These are phyloP conservation scores for Alternaria ethzedia DNA, from an alignment of 2,329 filamentous ascomycete species.

Conservation along the genomic window DNA sequence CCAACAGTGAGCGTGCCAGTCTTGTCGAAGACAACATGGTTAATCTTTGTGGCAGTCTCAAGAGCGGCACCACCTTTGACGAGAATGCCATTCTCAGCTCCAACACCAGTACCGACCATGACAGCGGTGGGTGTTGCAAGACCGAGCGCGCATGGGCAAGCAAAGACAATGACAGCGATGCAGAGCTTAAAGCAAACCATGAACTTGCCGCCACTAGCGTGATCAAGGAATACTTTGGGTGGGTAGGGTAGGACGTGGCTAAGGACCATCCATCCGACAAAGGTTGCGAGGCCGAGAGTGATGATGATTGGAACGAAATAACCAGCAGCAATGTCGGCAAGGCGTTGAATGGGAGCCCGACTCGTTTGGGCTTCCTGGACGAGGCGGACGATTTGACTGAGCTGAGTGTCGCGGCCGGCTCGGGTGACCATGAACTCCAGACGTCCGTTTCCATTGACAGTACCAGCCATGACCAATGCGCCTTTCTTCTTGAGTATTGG, in stretches of 20 bases:
- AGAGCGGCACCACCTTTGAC: conserved; percentile 95
- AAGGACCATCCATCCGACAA: conserved; percentile 91
- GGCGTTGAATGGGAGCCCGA: conserved; percentile 89
- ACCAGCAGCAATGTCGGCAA: conserved; percentile 89
- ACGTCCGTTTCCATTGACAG: conserved; percentile 91
- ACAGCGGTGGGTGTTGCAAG: conserved; percentile 95
- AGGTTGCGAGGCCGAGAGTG: conserved; percentile 81
- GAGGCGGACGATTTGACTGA: conserved; percentile 97
- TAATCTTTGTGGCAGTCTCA: conserved; percentile 88
- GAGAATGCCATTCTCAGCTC: conserved; percentile 94
- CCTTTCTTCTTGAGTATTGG: conserved; percentile 89
- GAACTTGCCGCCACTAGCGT: conserved; percentile 83
- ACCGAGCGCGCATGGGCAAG: conserved; percentile 95
- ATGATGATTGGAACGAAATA: conserved; percentile 94
- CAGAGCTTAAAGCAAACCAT: conserved; percentile 98
- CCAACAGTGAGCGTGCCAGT: conserved; percentile 93
- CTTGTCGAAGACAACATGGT: conserved; percentile 91
- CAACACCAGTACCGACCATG: conserved; percentile 98
- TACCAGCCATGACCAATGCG: conserved; percentile 83
- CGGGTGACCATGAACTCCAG: conserved; percentile 91
- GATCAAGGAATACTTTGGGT: conserved; percentile 84
- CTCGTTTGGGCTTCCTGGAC: conserved; percentile 97
- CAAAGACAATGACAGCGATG: conserved; percentile 98
- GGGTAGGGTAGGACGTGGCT: conserved; percentile 84
- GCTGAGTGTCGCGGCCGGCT: conserved; percentile 91